Evolutionary conservation across 2,329 filamentous ascomycete genomes (phyloP).

Genomic region (Xylaria sp.): DNA sequence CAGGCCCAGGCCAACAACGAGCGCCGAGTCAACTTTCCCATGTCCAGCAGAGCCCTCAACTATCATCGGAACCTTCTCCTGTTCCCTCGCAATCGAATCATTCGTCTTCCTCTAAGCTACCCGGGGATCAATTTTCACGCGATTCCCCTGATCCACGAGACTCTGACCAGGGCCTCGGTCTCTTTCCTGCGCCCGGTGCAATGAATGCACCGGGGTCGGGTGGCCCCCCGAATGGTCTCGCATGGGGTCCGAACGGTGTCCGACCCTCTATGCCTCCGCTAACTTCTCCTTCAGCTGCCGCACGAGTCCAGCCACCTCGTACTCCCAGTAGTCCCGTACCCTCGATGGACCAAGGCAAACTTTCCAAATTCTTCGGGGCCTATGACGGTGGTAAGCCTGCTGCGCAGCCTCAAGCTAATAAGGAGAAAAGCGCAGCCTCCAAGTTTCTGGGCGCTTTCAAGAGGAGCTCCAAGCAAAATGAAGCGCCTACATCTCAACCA

Average conservation of each 20-base stretch:
- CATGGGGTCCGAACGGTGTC: constrained; percentile 40
- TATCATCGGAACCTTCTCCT: constrained; percentile 45
- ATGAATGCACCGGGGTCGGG: constrained; percentile 24
- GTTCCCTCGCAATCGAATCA: constrained; percentile 40
- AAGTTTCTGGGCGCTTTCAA: constrained; percentile 49
- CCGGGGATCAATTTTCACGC: constrained; percentile 27
- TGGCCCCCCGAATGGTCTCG: constrained; percentile 26
- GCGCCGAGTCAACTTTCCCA: constrained; percentile 41
- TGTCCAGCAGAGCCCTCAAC: constrained; percentile 42
- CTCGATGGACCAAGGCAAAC: constrained; percentile 41
- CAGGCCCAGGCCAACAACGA: constrained; percentile 38
- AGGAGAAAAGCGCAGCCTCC: constrained; percentile 48
- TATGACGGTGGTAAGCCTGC: constrained; percentile 40
- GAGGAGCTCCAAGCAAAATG: constrained; percentile 42
- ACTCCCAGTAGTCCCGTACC: constrained; percentile 40
- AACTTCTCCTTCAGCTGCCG: constrained; percentile 9
- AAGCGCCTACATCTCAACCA: constrained; percentile 33
- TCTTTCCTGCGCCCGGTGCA: constrained; percentile 24
- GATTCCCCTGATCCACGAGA: constrained; percentile 36
- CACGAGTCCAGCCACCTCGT: constrained; percentile 34
- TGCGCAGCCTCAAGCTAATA: constrained; percentile 37
- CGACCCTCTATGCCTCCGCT: constrained; percentile 29
- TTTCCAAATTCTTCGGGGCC: constrained; percentile 47
- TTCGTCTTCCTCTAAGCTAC: constrained; percentile 35
- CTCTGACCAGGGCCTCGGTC: constrained; percentile 34